Conservation (phyloP, 2,329 filamentous ascomycete species). For the Fusarium sp. region DNA sequence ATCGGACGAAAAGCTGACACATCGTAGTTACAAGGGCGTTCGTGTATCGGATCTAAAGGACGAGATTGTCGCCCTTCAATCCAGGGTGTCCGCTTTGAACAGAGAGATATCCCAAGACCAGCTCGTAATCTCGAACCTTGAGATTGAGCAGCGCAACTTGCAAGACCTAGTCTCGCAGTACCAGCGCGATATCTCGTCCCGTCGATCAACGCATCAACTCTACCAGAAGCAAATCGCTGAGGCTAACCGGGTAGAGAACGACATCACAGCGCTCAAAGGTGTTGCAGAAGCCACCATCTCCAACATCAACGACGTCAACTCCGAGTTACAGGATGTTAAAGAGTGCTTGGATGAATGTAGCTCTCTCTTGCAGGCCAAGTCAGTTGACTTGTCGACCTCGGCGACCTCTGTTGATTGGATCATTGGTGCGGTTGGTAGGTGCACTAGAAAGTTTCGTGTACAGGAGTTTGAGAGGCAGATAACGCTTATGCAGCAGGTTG, state of each 20-base stretch:
- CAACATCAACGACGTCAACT: not conserved
- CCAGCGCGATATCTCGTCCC: not conserved
- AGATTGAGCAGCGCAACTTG: not conserved
- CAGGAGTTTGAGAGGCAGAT: not conserved
- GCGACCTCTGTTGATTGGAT: not conserved
- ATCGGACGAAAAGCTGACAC: not conserved
- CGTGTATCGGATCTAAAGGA: not conserved
- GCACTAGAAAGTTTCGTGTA: not conserved
- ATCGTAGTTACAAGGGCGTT: not conserved
- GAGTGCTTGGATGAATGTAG: not conserved
- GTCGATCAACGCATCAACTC: not conserved
- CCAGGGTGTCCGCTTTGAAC: not conserved
- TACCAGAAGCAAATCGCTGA: not conserved
- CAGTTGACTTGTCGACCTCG: not conserved
- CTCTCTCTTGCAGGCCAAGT: not conserved
- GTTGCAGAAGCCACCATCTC: not conserved
- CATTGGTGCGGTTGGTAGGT: not conserved
- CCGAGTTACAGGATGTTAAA: not conserved
- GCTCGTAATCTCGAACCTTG: not conserved
- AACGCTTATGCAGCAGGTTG: not conserved
- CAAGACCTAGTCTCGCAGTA: not conserved
- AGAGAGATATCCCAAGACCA: not conserved
- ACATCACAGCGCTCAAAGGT: not conserved
- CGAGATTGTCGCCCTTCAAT: not conserved
- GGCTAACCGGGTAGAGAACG: not conserved